Percentiles rank a stretch among this genome's conserved stretches.
These are phyloP conservation scores for Globisporangium abappressorium DNA, from an alignment of 352 stramenopile species.

Conservation along the genomic window DNA sequence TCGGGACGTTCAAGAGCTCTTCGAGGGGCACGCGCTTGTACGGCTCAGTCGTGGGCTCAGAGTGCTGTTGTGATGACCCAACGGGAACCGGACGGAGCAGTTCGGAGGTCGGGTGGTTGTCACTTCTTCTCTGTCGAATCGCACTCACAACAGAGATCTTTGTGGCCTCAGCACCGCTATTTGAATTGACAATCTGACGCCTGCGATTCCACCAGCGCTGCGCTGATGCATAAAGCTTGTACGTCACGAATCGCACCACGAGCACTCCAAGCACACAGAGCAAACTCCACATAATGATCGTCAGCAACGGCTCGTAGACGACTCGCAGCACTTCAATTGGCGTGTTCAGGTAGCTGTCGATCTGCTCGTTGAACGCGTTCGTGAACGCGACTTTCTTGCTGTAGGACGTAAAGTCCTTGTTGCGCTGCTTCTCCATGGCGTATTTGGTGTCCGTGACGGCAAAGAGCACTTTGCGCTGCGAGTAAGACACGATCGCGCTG, in stretches of 20 bases:
- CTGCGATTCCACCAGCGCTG: neutral
- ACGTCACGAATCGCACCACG: constrained; percentile 17
- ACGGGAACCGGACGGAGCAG: constrained; percentile 6
- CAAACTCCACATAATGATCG: constrained; percentile 25
- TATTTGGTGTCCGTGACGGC: constrained; percentile 28
- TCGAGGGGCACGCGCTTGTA: constrained; percentile 49
- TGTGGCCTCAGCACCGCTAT: neutral
- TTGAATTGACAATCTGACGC: neutral
- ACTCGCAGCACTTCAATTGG: constrained; percentile 22
- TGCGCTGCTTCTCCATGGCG: constrained; percentile 28
- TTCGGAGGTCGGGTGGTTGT: constrained; percentile 9
- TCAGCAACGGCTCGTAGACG: constrained; percentile 32
- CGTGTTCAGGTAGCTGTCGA: constrained; percentile 21
- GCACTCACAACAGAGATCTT: neutral
- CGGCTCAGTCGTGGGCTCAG: constrained; percentile 14
- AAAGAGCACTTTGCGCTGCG: constrained; percentile 19
- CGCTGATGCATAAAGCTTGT: neutral
- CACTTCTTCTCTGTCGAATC: neutral
- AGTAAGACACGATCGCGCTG: constrained; percentile 14
- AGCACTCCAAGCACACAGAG: constrained; percentile 17
- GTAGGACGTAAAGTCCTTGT: constrained; percentile 28
- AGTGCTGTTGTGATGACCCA: neutral
- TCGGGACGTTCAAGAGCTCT: constrained; percentile 43
- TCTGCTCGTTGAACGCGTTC: constrained; percentile 38
- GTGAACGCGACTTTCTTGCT: constrained; percentile 23